Base-by-base conservation (phyloP, 1,284 basidiomycete species). In the Volvariella surrecta region DNA sequence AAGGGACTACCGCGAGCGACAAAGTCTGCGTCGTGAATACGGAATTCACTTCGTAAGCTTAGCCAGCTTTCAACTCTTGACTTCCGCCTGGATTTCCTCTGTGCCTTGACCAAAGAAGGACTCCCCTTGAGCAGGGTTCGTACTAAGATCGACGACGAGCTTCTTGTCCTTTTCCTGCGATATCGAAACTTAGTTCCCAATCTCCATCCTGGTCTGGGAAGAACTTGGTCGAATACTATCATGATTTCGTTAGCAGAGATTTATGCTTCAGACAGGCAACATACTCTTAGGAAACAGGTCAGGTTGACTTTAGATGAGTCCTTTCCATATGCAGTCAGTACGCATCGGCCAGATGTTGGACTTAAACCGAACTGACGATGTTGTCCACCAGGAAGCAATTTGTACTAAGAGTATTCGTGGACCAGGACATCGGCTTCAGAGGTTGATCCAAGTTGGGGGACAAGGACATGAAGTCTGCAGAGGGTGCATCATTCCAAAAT, bases 161-260 rank as follows among this genome's bases (percentile, higher is more conserved):
- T 67, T 58, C 3, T 66, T 67, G 46, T 79, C 63, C 70, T n/a
- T 58, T 50, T 3, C 74, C 73, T 19, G 66, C 61, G n/a, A 72
- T 54, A 40, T 60, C 67, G 10, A 77, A 51, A 2, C 73, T 71
- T 37, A 80, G 58, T 42, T 73, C 66, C 64, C 67, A 77, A 40
- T 66, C 57, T 4, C 68, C 70, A 46, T 58, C 66, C 50, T 68
- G 59, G 39, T 68, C 62, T 4, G 66, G 68, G 11, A 52, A 54
- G 50, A 73, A 71, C 13, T 63, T 66, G 2, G 66, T 61, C 30
- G 67, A 66, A 43, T 63, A 63, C 53, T 72, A 54, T 24, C 4
- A 45, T 21, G 17, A 24, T 18, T 24, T 11, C 9, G 32, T 34
- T 39, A 28, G 6, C n/a, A 17, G 20, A 37, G 11, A 24, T 20